Percentiles rank a stretch among this genome's conserved stretches.
Evolutionary conservation across 495 filamentous ascomycete genomes (phyloP).

Genomic region (Neurospora sp.): DNA sequence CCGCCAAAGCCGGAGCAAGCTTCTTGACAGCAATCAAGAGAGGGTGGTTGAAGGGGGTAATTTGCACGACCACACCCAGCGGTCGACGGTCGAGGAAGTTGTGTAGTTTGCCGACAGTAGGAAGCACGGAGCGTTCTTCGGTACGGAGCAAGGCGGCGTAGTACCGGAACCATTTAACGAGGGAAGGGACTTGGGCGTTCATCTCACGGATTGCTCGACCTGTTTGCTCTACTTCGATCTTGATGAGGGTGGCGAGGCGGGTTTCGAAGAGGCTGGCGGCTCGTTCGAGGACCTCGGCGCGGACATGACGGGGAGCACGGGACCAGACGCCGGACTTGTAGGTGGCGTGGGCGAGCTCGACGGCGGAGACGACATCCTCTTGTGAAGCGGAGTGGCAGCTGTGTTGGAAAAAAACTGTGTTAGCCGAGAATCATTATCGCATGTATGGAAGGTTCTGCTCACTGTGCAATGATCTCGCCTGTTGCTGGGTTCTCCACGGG

Average conservation of each 20-base stretch:
- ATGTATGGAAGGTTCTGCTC: conserved; percentile 2
- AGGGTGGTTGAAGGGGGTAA: conserved; percentile 59
- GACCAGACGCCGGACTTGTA: conserved; percentile 52
- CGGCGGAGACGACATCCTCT: conserved; percentile 35
- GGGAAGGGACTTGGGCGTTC: conserved; percentile 51
- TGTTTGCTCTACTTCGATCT: conserved; percentile 50
- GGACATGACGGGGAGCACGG: conserved; percentile 38
- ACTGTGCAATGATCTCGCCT: conserved; percentile 26
- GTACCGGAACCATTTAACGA: conserved; percentile 56
- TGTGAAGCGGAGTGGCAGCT: conserved; percentile 43
- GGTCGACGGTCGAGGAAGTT: conserved; percentile 51
- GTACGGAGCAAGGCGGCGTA: conserved; percentile 49
- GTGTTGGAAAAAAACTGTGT: conserved; percentile 7
- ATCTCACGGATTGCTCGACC: conserved; percentile 55
- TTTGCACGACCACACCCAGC: conserved; percentile 52
- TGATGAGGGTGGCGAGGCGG: conserved; percentile 40
- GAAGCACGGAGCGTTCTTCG: conserved; percentile 50
- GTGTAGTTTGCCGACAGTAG: conserved; percentile 49
- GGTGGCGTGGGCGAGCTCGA: conserved; percentile 32
- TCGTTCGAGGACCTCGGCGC: conserved; percentile 47
- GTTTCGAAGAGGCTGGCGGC: conserved; percentile 41
- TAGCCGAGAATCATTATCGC: neutral
- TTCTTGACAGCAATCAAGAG: conserved; percentile 56
- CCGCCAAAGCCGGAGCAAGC: conserved; percentile 49
- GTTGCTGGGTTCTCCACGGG: conserved; percentile 28